phyloP scores from a whole-genome alignment of 148 eudicot species.

The Silene uniflora region DNA sequence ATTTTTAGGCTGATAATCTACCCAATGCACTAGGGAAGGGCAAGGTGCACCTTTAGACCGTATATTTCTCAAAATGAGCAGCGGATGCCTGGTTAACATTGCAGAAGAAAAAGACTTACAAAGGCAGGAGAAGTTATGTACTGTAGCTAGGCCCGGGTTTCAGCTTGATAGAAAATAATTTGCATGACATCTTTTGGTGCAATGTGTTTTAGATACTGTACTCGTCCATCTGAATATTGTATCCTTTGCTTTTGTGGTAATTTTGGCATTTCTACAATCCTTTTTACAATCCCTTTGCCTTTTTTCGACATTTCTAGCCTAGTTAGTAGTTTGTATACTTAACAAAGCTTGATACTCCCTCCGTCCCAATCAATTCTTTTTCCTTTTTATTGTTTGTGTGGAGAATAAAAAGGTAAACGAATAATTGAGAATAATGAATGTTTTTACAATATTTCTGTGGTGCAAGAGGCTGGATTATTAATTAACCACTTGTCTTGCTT shows the following conservation, averaged over 20 bases:
- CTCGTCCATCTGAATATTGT: not conserved
- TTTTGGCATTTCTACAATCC: not conserved
- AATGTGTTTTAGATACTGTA: not conserved
- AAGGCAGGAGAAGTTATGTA: not conserved
- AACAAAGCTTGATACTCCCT: no score
- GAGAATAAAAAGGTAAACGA: no score
- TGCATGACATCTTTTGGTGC: not conserved
- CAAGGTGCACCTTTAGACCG: not conserved
- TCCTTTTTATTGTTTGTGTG: no score
- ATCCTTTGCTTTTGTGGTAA: not conserved
- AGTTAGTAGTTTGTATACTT: no score
- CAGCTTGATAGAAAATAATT: not conserved
- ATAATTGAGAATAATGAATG: no score
- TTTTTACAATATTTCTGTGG: no score
- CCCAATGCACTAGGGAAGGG: not conserved
- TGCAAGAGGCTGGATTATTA: no score
- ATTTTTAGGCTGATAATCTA: not conserved
- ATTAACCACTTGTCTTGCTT: no score
- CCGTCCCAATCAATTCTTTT: no score
- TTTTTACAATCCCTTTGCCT: not conserved
- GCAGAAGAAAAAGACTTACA: not conserved
- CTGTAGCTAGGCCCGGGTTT: slow-evolving; percentile 8
- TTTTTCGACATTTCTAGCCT: no score
- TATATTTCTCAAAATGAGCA: not conserved
- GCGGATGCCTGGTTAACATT: not conserved